Evolutionary conservation across 176 grass and related monocot species (phyloP), one percentile per base, ranked within the genome.

Genomic region (Poa pratensis): DNA sequence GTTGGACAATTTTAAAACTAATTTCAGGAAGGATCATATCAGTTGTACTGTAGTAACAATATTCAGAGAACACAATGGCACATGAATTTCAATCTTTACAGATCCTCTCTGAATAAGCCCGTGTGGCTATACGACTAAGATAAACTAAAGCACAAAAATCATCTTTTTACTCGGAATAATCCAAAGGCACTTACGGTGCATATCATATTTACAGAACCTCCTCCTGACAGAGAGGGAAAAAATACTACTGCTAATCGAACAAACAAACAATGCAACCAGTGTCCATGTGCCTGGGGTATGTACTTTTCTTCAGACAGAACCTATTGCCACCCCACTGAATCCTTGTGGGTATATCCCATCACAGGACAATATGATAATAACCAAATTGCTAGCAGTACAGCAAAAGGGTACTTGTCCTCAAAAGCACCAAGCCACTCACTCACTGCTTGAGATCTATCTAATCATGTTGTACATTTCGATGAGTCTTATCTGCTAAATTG

Each of bases 221-320:
- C n/a, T n/a, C 57, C 75, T 63, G 75, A 75, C 49, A 54, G 43
- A 81, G 27, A 30, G 75, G n/a, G n/a, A 27, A 53, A 80, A 89
- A 69, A n/a, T 35, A 84, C 52, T 62, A 79, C 45, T 28, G 52
- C 45, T 18, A 46, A 84, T 62, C 60, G 46, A 76, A 77, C 62
- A 69, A 70, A 76, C 58, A 93, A 58, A 73, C 82, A 93, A 58
- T 54, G 85, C 70, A 84, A 78, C 45, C 61, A 92, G 40, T 19
- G 80, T 78, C 75, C 77, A 91, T 88, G 90, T 88, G 83, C 57
- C 71, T 53, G 76, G 78, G 76, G 78, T 32, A 51, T 73, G 26
- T 24, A 76, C 71, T 80, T 85, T 85, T 14, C 26, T 57, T 49
- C 19, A 83, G 75, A 86, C 50, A 82, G 16, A 86, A 86, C 51